A percentile compares a stretch with the other conserved stretches of the same genome.
These are phyloP conservation scores for Aureobasidium subglaciale DNA, from an alignment of 2,329 filamentous ascomycete species.

Conservation along the genomic window DNA sequence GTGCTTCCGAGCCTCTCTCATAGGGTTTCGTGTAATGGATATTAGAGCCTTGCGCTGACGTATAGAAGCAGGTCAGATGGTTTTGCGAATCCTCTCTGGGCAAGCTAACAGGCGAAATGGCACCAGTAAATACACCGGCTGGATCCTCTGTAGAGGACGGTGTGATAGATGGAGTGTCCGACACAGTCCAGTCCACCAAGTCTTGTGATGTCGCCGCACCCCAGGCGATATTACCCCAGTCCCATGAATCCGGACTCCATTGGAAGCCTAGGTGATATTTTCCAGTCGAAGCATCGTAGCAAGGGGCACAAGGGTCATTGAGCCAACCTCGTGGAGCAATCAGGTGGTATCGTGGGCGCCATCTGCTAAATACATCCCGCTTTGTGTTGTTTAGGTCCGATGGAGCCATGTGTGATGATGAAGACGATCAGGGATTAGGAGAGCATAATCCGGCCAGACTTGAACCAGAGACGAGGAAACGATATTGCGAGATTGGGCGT, in stretches of 20 bases:
- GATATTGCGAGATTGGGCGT: background rate
- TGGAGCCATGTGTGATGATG: background rate
- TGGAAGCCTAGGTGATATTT: slow-evolving; percentile 38
- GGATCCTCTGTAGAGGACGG: slow-evolving; percentile 33
- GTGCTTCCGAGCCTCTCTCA: slow-evolving; percentile 29
- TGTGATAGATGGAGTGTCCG: slow-evolving; percentile 25
- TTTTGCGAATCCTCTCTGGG: slow-evolving; percentile 30
- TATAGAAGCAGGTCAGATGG: slow-evolving; percentile 34
- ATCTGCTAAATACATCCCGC: slow-evolving; percentile 16
- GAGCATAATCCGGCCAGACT: too few species aligned
- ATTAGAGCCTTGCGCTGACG: slow-evolving; percentile 34
- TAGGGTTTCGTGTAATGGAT: slow-evolving; percentile 37
- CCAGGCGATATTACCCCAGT: slow-evolving; percentile 40
- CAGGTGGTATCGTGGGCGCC: slow-evolving; percentile 31
- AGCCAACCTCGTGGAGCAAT: slow-evolving; percentile 34
- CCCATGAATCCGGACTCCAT: slow-evolving; percentile 33
- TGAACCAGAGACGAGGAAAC: too few species aligned
- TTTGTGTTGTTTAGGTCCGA: background rate
- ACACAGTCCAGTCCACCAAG: slow-evolving; percentile 33
- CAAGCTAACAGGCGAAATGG: background rate
- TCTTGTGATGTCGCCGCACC: slow-evolving; percentile 33
- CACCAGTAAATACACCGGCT: slow-evolving; percentile 37
- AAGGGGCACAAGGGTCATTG: slow-evolving; percentile 39
- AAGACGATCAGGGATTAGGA: too few species aligned
- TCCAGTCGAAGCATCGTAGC: slow-evolving; percentile 33